Percentiles rank a stretch among this genome's conserved stretches.
Conservation (phyloP, 2,329 filamentous ascomycete genomes). For the Cladophialophora chaetospira region DNA sequence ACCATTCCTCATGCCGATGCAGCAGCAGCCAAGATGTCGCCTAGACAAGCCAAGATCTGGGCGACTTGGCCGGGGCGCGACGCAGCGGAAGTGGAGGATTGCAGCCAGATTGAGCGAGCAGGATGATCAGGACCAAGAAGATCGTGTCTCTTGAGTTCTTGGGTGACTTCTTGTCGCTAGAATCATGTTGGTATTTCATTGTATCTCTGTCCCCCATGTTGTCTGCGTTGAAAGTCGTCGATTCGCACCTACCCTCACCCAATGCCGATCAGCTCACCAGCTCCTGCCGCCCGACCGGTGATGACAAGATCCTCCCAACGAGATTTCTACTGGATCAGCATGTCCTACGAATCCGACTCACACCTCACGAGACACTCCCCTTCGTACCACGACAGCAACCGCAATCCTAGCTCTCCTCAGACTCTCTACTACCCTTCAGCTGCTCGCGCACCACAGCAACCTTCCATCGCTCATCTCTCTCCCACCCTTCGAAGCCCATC, state of each 20-base stretch:
- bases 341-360: constrained; percentile 16
- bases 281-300: constrained; percentile 13
- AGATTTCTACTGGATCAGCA: constrained; percentile 8
- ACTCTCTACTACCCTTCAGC: constrained; percentile 8
- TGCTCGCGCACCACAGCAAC: constrained; percentile 5
- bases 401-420: constrained; percentile 5
- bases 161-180: constrained; percentile 15
- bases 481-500: constrained; percentile 10
- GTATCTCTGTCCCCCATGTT: constrained; percentile 23
- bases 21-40: constrained; percentile 10
- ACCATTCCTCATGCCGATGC: constrained; percentile 2
- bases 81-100: constrained; percentile 18
- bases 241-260: constrained; percentile 5
- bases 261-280: constrained; percentile 1
- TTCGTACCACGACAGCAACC: constrained; percentile 15
- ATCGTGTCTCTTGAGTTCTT: constrained; percentile 17
- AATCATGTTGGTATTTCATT: constrained; percentile 28
- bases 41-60: constrained; percentile 15
- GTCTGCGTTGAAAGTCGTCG: constrained; percentile 20
- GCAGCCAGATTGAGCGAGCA: constrained; percentile 13
- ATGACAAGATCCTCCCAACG: constrained; percentile 16
- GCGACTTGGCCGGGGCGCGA: constrained; percentile 17
- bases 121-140: constrained; percentile 17
- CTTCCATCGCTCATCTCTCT: constrained; percentile 19
- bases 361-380: constrained; percentile 26